Conservation (phyloP, 139 green algal genomes). For the Gonium pectorale region DNA sequence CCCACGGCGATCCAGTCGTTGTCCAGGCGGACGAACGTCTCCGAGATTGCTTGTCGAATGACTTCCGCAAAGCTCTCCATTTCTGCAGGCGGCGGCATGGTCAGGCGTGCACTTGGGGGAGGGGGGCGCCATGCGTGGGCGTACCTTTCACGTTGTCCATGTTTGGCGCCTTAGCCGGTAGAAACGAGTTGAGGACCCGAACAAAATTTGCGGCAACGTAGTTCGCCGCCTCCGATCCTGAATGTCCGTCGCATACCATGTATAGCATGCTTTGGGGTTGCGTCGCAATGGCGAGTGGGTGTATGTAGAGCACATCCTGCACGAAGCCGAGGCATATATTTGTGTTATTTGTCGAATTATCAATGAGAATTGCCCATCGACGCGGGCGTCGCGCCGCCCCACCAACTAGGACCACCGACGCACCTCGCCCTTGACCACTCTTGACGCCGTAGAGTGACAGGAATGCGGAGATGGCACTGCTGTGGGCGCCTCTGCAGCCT, state of each 20-base stretch:
- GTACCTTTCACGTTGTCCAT: slow-evolving; percentile 16
- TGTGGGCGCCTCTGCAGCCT: neutral
- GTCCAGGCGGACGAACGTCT: slow-evolving; percentile 47
- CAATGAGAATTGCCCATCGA: too few relatives aligned
- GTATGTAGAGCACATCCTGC: slow-evolving; percentile 56
- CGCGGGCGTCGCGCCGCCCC: too few relatives aligned
- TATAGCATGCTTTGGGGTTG: slow-evolving; percentile 49
- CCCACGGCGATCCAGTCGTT: slow-evolving; percentile 52
- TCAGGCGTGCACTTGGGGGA: too few relatives aligned
- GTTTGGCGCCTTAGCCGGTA: slow-evolving; percentile 11
- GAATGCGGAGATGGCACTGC: slow-evolving; percentile 29
- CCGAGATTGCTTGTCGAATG: slow-evolving; percentile 22
- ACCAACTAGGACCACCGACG: too few relatives aligned
- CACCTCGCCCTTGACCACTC: slow-evolving; percentile 64
- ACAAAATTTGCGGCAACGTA: slow-evolving; percentile 46
- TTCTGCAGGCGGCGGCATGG: slow-evolving; percentile 30
- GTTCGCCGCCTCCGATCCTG: slow-evolving; percentile 48
- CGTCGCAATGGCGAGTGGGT: slow-evolving; percentile 44
- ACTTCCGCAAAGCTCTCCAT: slow-evolving; percentile 28
- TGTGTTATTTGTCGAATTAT: too few relatives aligned
- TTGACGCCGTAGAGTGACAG: slow-evolving; percentile 48
- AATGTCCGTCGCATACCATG: slow-evolving; percentile 65
- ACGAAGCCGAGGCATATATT: too few relatives aligned
- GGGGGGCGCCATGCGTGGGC: too few relatives aligned
- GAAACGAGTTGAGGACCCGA: slow-evolving; percentile 10